Evolutionary conservation across 2,329 filamentous ascomycete genomes (phyloP), one percentile per base, ranked within the genome.

Genomic region (Aspergillus sp.): DNA sequence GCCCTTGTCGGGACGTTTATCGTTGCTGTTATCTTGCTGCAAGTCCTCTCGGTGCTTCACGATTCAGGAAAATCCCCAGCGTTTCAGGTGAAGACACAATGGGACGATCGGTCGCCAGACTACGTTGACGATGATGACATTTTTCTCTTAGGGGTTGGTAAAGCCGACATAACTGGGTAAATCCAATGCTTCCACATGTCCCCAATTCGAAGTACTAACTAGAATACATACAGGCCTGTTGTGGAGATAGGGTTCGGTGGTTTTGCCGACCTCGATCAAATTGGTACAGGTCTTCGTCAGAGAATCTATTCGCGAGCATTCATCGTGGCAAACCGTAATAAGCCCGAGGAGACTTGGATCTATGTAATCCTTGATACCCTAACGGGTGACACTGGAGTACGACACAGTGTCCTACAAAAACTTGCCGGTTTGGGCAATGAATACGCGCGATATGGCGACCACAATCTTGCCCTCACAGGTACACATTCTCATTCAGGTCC

Each of bases 401-500:
- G 93, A 13, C 86, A 92, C 72, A 93, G 93, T n/a, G 91, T 97
- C 47, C 76, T 98, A 11, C 83, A 93, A 54, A 89, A 86, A 1
- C 79, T 98, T 8, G 78, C 81, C 40, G 80, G 77, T 0, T 77
- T 96, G 7, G 93, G 93, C 0, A 73, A 80, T 15, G 87, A 89
- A 3, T 96, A 93, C 71, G 79, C 83, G 1, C 76, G 88, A 27
- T 98, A 97, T 74, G 85, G 82, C 47, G 84, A 89, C 67, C 83
- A 89, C 66, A 98, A 96, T 69, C 77, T 97, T 37, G 93, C 93
- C 34, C 84, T 98, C 20, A 96, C 91, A 0, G 93, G 93, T 54
- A 98, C 93, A 0, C 93, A 98, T 73, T 95, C 90, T 24, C 93
- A 98, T 76, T 88, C 92, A 22, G 93, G 93, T 0, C 93, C 93